Conservation (phyloP, 805 yeast species). For the Metschnikowia similis region DNA sequence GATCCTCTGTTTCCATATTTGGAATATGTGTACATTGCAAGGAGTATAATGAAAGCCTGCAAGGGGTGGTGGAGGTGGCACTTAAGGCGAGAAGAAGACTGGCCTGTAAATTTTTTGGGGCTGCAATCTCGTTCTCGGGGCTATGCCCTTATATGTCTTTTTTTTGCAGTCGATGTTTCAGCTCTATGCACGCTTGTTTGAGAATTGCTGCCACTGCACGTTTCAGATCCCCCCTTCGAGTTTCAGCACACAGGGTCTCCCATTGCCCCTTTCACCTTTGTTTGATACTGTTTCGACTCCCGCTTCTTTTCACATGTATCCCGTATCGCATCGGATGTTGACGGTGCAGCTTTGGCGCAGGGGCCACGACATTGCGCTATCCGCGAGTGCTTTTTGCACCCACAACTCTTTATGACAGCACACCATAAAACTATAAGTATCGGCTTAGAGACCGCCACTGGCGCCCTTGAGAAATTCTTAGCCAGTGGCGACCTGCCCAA, state of each 20-base stretch:
- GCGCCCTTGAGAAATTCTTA: slow-evolving; percentile 11
- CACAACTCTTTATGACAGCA: slow-evolving; percentile 3
- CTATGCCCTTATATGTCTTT: background rate
- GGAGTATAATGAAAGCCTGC: too few species aligned
- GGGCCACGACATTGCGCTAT: background rate
- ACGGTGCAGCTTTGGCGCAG: background rate
- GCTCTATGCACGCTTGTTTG: slow-evolving; percentile 5
- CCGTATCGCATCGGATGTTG: background rate
- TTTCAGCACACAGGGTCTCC: background rate
- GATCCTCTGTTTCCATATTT: slow-evolving; percentile 13
- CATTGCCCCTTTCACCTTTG: background rate
- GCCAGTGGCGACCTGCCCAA: slow-evolving; percentile 10
- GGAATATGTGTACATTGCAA: slow-evolving; percentile 16
- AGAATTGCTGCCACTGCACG: background rate
- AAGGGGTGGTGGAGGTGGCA: too few species aligned
- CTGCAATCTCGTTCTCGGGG: background rate
- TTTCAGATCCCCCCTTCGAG: background rate
- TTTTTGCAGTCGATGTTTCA: slow-evolving; percentile 6
- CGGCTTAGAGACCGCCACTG: slow-evolving; percentile 12
- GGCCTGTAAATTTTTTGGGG: background rate
- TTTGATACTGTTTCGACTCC: background rate
- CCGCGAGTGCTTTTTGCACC: slow-evolving; percentile 2
- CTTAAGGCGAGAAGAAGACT: too few species aligned
- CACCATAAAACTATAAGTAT: slow-evolving; percentile 12
- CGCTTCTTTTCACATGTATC: background rate